Conservation (phyloP, 495 filamentous ascomycete species). For the Penicillium atrosanguineum region DNA sequence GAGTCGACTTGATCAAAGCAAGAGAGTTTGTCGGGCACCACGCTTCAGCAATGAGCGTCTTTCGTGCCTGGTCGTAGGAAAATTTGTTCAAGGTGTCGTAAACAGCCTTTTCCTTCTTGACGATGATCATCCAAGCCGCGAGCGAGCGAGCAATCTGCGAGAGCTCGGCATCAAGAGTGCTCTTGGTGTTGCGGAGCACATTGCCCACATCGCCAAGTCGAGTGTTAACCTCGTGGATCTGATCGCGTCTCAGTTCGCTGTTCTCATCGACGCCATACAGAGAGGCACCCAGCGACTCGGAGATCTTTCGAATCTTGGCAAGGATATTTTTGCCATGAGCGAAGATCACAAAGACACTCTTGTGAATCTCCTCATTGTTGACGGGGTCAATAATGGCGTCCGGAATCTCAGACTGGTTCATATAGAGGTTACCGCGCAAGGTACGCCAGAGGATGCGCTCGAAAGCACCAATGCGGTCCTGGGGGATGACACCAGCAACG, state of each 20-base stretch:
- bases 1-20: slow-evolving; percentile 86
- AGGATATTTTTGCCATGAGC: slow-evolving; percentile 98
- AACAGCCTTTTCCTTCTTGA: slow-evolving; percentile 98
- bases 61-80: slow-evolving; percentile 92
- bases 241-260: slow-evolving; percentile 85
- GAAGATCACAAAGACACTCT: slow-evolving; percentile 99
- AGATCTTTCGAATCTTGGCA: slow-evolving; percentile 97
- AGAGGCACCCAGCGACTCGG: slow-evolving; percentile 91
- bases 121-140: slow-evolving; percentile 91
- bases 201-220: slow-evolving; percentile 84
- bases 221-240: slow-evolving; percentile 94
- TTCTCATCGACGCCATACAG: slow-evolving; percentile 97
- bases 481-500: slow-evolving; percentile 93
- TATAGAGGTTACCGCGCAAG: slow-evolving; percentile 95
- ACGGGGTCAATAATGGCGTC: slow-evolving; percentile 90
- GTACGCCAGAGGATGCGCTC: slow-evolving; percentile 97
- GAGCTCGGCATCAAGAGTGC: slow-evolving; percentile 88
- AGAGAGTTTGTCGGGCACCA: slow-evolving; percentile 94
- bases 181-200: slow-evolving; percentile 94
- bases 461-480: slow-evolving; percentile 90
- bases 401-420: slow-evolving; percentile 98
- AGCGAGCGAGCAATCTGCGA: slow-evolving; percentile 87
- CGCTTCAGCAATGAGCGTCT: slow-evolving; percentile 94
- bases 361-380: slow-evolving; percentile 85
- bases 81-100: slow-evolving; percentile 95